A percentile compares a stretch with the other conserved stretches of the same genome.
These are phyloP conservation scores for Rhododendron simsii DNA, from an alignment of 148 eudicot genomes.

Conservation along the genomic window DNA sequence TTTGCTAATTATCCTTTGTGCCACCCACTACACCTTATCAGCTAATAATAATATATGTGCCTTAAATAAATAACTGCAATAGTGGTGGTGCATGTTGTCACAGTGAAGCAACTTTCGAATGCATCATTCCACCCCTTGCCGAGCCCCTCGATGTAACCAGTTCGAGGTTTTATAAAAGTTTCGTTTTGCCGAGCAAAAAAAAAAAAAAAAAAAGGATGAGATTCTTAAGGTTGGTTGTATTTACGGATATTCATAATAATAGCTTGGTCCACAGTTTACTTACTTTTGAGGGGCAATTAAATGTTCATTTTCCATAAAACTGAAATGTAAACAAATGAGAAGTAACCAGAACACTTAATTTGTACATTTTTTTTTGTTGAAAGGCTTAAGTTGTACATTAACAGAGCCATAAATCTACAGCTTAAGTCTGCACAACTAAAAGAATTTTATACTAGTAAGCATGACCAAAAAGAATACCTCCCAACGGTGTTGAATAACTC, in stretches of 20 bases:
- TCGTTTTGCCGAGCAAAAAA: no score
- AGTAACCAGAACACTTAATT: background rate
- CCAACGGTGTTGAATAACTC: constrained; percentile 56
- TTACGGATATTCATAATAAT: background rate
- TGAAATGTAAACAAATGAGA: background rate
- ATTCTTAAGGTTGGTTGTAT: background rate
- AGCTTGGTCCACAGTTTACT: background rate
- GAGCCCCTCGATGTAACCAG: no score
- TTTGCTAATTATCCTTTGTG: background rate
- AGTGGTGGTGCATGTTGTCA: background rate
- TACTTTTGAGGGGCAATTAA: background rate
- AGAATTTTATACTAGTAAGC: background rate
- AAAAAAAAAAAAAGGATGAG: no score
- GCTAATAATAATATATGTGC: background rate
- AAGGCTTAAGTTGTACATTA: background rate
- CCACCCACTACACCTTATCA: background rate
- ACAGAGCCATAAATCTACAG: background rate
- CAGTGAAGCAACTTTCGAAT: background rate
- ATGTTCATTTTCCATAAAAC: background rate
- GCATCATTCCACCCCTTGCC: background rate
- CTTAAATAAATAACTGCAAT: background rate
- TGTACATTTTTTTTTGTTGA: background rate
- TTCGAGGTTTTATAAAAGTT: no score
- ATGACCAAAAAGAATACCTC: constrained; percentile 45
- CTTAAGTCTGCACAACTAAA: background rate